Evolutionary conservation across 768 basidiomycete species (phyloP).

Genomic region (Amanita pseudoporphyria): DNA sequence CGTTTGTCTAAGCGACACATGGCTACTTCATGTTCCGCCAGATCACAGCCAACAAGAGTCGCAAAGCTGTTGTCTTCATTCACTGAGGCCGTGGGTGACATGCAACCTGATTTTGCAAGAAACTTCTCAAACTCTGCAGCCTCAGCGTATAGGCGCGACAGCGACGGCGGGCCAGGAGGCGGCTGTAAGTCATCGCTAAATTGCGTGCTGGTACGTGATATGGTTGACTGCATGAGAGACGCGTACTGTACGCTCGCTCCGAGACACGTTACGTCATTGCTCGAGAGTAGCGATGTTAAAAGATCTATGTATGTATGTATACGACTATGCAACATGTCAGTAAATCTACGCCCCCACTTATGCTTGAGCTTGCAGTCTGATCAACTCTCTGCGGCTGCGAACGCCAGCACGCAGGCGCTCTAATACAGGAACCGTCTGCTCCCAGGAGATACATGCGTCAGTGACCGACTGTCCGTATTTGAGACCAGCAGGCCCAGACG

Average conservation of each 20-base stretch:
- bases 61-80: constrained; percentile 25
- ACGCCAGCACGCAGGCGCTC: constrained; percentile 87
- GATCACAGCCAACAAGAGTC: constrained; percentile 32
- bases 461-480: constrained; percentile 84
- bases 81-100: constrained; percentile 10
- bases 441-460: constrained; percentile 88
- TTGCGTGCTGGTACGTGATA: not conserved
- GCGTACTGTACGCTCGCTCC: not conserved
- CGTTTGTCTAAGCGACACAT: not conserved
- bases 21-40: constrained; percentile 14
- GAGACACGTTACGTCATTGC: not conserved
- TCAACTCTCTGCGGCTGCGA: constrained; percentile 52
- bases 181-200: not conserved
- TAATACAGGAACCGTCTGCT: constrained; percentile 70
- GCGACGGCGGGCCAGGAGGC: constrained; percentile 17
- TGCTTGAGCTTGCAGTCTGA: constrained; percentile 18
- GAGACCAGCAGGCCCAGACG: constrained; percentile 58
- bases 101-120: constrained; percentile 19
- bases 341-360: not conserved
- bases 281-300: not conserved
- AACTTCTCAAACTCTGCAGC: constrained; percentile 28
- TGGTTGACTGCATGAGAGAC: not conserved
- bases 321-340: not conserved
- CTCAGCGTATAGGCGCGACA: constrained; percentile 26
- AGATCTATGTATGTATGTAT: not conserved